Base-by-base conservation (phyloP, 2,329 filamentous ascomycete species). In the Fusarium buxicola region DNA sequence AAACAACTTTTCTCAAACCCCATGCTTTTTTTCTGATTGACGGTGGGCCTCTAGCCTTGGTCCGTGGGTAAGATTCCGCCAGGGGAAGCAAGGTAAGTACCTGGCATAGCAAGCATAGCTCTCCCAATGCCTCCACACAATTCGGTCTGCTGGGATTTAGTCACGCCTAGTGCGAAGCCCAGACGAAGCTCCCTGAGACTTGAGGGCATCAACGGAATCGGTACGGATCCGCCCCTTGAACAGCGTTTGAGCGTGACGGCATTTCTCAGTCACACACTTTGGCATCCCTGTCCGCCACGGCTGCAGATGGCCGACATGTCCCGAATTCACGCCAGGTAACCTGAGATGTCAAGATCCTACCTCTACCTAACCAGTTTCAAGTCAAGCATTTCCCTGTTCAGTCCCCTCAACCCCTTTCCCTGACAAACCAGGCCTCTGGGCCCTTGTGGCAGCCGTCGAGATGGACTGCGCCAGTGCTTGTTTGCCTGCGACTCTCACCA, bases 401-500 rank as follows among this genome's bases (percentile, higher is more conserved):
- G 32, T 61, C 36, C 15, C 21, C 9, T 10, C 21, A 38, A 34
- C 51, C 39, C 30, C 43, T 47, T 53, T 41, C 34, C 58, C 35
- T 24, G 54, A 30, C 46, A 30, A 41, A 8, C 54, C 49, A 47
- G 49, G 27, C 45, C 45, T 41, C 38, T 51, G 60, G 41, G 61
- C 53, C 47, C 55, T 61, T 46, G 60, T 57, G 41, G 63, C 67
- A 55, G 70, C 70, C 54, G 59, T 59, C 34, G 54, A 55, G 57
- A 72, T 72, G 40, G 67, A 68, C 47, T 71, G 57, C 31, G 70
- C 69, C 57, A 72, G 63, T 45, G 60, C 65, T 47, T 68, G 53
- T 58, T 65, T 73, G 54, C 72, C 66, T 68, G 65, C 58, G 24
- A 71, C 72, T 55, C 77, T 76, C 39, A 81, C 77, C 71, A 84